Evolutionary conservation across 768 basidiomycete genomes (phyloP), one percentile per base, ranked within the genome.

Genomic region (Auricularia sp.): DNA sequence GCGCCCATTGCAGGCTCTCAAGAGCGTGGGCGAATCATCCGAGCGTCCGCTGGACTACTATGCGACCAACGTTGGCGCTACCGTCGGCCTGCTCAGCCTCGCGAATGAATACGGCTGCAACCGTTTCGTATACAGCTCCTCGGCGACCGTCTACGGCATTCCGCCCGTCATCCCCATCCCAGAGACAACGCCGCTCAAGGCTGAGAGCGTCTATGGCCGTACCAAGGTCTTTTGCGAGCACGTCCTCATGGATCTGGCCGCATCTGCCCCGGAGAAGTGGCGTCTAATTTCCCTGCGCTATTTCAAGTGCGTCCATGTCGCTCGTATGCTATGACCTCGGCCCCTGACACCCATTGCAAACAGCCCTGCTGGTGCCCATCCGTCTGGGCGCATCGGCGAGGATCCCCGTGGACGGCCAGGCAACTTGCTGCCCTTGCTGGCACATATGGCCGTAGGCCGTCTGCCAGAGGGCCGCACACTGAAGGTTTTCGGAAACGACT

Each of bases 311-410:
- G 81, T 73, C 33, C 5, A 56, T 29, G 34, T 18, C 44, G 61
- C 42, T 59, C 36, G 35, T 21, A 42, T 36, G 23, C 53, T n/a
- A 1, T 0, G 7, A 35, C 36, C 43, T 34, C 39, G 29, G 6
- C 61, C 36, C 33, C 61, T 65, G 56, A 61, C 23, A 16, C 34
- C 68, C 53, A 64, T 54, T 59, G 0, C 2, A 0, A 2, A 42
- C 69, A 96, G 93, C 75, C 97, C 97, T 67, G 97, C 93, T 43
- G 97, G 97, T n/a, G 95, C 96, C 1, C 96, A 98, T 75, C 92
- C 94, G 1, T 97, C 94, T 23, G 97, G 97, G 51, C 75, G 80
- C 66, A 95, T 99, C 63, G 97, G 97, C 23, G 97, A 99, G 75
- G 95, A 98, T 71, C 97, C 97, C n/a, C 81, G 84, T 59, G 97